phyloP scores from a whole-genome alignment of 192 early-diverging fungal species.

The Umbelopsis vinacea region DNA sequence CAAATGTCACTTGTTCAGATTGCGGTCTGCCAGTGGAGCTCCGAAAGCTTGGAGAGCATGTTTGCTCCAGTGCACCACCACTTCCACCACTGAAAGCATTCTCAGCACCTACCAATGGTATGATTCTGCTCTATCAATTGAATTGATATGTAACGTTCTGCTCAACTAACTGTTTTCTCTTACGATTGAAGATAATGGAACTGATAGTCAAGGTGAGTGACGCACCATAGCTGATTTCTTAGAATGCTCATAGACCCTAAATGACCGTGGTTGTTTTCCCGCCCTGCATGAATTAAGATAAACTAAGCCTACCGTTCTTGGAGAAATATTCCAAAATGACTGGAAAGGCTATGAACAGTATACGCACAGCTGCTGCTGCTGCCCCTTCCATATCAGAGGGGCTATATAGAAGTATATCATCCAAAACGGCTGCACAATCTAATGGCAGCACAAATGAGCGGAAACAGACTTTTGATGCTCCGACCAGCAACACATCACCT shows the following conservation, averaged over 20 bases:
- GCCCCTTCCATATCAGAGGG: constrained; percentile 16
- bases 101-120: constrained; percentile 4
- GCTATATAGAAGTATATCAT: not conserved
- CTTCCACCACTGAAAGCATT: constrained; percentile 36
- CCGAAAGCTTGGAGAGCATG: constrained; percentile 48
- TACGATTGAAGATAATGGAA: not conserved
- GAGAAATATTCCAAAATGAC: constrained; percentile 50
- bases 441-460: constrained; percentile 11
- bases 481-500: constrained; percentile 2
- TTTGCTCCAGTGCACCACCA: constrained; percentile 48
- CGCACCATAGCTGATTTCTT: not conserved
- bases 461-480: constrained; percentile 4
- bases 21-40: constrained; percentile 55
- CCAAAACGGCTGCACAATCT: not conserved
- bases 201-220: constrained; percentile 6
- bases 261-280: not conserved
- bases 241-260: constrained; percentile 2
- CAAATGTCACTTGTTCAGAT: constrained; percentile 55
- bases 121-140: not conserved
- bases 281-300: constrained; percentile 22
- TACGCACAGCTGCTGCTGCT: constrained; percentile 12
- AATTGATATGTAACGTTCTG: not conserved
- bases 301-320: constrained; percentile 41
- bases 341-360: constrained; percentile 19
- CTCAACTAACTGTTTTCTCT: not conserved